A percentile compares a stretch with the other conserved stretches of the same genome.
Evolutionary conservation across 371 early-diverging fungal genomes (phyloP).

Genomic region (Dichotomocladium elegans): DNA sequence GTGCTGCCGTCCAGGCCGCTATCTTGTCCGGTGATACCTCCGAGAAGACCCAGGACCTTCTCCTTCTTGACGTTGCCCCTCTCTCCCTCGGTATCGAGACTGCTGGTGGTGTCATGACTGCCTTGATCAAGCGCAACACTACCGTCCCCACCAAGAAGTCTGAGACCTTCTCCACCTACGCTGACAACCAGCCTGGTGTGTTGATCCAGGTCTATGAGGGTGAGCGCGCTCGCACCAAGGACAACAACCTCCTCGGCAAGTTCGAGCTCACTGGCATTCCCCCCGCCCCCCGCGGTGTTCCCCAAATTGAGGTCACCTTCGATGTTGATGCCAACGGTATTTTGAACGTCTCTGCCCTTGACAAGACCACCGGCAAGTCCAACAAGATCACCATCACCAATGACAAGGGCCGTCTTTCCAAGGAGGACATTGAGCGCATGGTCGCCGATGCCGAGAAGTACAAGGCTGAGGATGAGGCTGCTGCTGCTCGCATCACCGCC

Average conservation of each 20-base stretch:
- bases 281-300: slow-evolving; percentile 87
- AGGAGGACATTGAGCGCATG: slow-evolving; percentile 89
- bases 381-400: slow-evolving; percentile 92
- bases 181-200: slow-evolving; percentile 93
- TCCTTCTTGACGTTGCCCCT: slow-evolving; percentile 88
- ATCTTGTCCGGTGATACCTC: slow-evolving; percentile 66
- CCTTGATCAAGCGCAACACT: slow-evolving; percentile 83
- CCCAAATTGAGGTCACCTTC: slow-evolving; percentile 92
- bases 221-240: slow-evolving; percentile 85
- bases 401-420: slow-evolving; percentile 85
- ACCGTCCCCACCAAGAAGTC: slow-evolving; percentile 89
- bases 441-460: slow-evolving; percentile 85
- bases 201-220: slow-evolving; percentile 94
- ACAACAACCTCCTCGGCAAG: slow-evolving; percentile 92
- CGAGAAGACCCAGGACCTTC: slow-evolving; percentile 68
- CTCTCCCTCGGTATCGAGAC: slow-evolving; percentile 93
- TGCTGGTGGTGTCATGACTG: slow-evolving; percentile 83
- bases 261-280: slow-evolving; percentile 88
- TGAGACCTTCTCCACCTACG: slow-evolving; percentile 92
- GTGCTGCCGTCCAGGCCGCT: slow-evolving; percentile 94
- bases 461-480: slow-evolving; percentile 82
- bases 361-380: slow-evolving; percentile 86
- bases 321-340: slow-evolving; percentile 96
- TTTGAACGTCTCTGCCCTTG: slow-evolving; percentile 89
- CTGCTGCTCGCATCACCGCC: slow-evolving; percentile 76